Evolutionary conservation across 139 green algal genomes (phyloP).

Genomic region (Edaphochlamys debaryana): DNA sequence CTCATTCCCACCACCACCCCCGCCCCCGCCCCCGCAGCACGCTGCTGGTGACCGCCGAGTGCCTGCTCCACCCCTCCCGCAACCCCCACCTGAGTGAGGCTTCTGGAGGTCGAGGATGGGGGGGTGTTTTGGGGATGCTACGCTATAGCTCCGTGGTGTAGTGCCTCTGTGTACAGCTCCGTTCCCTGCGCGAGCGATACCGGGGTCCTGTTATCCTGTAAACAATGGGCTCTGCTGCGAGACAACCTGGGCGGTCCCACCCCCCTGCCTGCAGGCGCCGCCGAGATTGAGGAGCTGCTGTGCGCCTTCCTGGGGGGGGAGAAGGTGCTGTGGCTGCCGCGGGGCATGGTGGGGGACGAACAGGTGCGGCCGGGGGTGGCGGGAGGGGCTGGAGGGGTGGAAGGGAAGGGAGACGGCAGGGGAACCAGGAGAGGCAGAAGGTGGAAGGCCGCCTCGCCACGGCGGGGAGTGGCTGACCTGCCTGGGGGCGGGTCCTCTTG

Average conservation of each 20-base stretch:
- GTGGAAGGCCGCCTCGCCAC: neutral
- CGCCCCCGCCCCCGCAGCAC: slow-evolving; percentile 52
- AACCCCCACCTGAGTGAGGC: slow-evolving; percentile 57
- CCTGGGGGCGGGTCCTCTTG: too few relatives aligned
- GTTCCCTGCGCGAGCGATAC: neutral
- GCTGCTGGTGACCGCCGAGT: slow-evolving; percentile 80
- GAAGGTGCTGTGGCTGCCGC: slow-evolving; percentile 84
- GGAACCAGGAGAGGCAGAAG: neutral
- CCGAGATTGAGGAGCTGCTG: slow-evolving; percentile 69
- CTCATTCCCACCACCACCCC: too few relatives aligned
- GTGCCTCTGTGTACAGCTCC: too few relatives aligned
- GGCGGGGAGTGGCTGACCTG: neutral
- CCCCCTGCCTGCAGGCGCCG: too few relatives aligned
- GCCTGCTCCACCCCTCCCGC: slow-evolving; percentile 76
- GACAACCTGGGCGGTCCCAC: too few relatives aligned
- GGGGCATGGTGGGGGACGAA: slow-evolving; percentile 71
- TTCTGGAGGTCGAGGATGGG: too few relatives aligned
- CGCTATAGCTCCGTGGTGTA: too few relatives aligned
- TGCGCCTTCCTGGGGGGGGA: slow-evolving; percentile 76
- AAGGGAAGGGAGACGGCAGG: too few relatives aligned
- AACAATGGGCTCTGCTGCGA: too few relatives aligned
- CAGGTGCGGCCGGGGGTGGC: slow-evolving; percentile 23
- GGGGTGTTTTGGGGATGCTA: too few relatives aligned
- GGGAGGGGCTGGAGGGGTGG: neutral
- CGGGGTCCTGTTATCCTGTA: too few relatives aligned